Base-by-base conservation (phyloP, 2,329 filamentous ascomycete species). In the Coniochaeta sp. region DNA sequence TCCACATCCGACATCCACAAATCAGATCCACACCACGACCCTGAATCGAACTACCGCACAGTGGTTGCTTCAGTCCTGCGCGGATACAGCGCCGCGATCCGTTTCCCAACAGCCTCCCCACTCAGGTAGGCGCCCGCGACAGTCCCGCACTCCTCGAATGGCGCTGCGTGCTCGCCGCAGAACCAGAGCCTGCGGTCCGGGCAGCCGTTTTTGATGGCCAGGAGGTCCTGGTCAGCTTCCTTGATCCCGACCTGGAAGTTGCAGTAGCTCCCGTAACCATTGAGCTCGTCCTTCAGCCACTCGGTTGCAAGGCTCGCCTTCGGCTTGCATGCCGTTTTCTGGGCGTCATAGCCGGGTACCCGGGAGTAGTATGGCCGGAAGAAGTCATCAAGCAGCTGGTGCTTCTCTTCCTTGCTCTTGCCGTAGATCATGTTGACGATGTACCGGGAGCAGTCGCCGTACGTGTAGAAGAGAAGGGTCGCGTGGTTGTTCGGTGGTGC, bases 141-240 rank as follows among this genome's bases (percentile, higher is more conserved):
- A 8, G 82, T 86, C 1, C 83, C 83, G 56, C 86, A 61, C 50
- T 81, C 82, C 24, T 85, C 74, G 65, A 86, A 84, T 14, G 83
- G 83, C 49, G 81, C 79, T 13, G 81, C 85, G 67, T 87, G 83
- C 65, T 87, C 83, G 0, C 83, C 83, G 1, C 82, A 83, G 60
- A 87, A 74, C 83, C 83, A 87, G 3, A 87, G 55, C 0, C 78
- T 75, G n/a, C 75, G 63, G 35, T 78, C 77, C 0, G 71, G 74
- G 22, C 75, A 60, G 26, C 75, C 72, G 13, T 61, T 60, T 14
- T 68, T 66, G 9, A 78, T 61, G 9, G 60, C 64, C 30, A 81
- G 75, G 18, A 87, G 75, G 64, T 86, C 81, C 52, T 71, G 64
- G 60, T 82, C 79, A 0, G 76, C 80, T 3, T 72, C 63, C 53